phyloP scores from a whole-genome alignment of 345 rosid species.

The Xanthoceras sorbifolium region DNA sequence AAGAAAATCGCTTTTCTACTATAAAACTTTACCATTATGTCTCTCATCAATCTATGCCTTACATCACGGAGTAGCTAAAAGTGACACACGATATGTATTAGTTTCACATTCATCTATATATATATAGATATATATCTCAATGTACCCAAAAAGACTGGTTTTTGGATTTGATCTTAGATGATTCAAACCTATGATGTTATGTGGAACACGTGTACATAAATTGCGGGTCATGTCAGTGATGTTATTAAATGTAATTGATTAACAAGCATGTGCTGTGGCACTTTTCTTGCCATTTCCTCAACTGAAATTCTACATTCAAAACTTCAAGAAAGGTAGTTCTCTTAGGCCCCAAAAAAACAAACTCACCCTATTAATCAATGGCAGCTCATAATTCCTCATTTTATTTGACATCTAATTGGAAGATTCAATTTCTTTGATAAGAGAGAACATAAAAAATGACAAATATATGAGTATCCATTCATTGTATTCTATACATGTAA shows the following conservation, averaged over 20 bases:
- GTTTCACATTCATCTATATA: background rate
- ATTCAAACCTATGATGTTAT: background rate
- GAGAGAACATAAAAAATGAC: no score
- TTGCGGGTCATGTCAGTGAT: background rate
- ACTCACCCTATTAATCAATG: slow-evolving; percentile 1
- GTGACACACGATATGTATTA: background rate
- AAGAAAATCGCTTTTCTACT: no score
- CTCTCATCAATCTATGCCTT: background rate
- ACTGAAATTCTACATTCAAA: background rate
- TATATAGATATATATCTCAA: no score
- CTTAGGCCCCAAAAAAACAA: background rate
- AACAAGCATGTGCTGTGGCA: slow-evolving; percentile 1
- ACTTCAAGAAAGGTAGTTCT: slow-evolving; percentile 1
- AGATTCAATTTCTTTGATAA: no score
- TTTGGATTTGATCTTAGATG: background rate
- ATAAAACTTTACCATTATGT: background rate
- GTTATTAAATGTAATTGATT: background rate
- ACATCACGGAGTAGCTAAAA: background rate
- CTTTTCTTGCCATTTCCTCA: background rate
- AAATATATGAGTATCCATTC: no score
- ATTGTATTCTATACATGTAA: no score
- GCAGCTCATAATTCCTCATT: background rate
- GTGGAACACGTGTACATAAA: background rate
- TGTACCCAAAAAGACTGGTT: no score
- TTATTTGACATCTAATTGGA: no score